Conservation (phyloP, 1,284 basidiomycete genomes). For the Ceratobasidium sp. region DNA sequence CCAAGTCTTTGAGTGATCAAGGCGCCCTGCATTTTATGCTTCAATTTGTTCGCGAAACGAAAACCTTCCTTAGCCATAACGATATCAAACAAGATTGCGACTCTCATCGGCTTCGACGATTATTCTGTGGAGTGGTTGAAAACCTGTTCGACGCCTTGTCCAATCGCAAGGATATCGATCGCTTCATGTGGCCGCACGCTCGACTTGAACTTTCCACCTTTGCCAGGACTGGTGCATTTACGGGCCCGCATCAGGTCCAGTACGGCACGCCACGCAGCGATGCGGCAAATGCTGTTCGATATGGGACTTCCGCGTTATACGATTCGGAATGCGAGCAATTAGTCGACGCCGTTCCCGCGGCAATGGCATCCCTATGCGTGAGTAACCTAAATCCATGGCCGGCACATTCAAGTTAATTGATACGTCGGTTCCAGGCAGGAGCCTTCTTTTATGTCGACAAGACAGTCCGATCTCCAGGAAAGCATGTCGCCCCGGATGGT, state of each 20-base stretch:
- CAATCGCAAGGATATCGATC: slow-evolving; percentile 62
- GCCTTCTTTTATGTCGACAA: slow-evolving; percentile 71
- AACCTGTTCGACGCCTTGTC: slow-evolving; percentile 81
- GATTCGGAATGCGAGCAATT: slow-evolving; percentile 56
- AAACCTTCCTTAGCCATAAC: slow-evolving; percentile 72
- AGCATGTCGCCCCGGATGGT: slow-evolving; percentile 13
- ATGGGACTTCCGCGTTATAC: slow-evolving; percentile 14
- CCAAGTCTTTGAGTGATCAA: slow-evolving; percentile 72
- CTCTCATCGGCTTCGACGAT: slow-evolving; percentile 82
- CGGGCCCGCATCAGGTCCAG: slow-evolving; percentile 75
- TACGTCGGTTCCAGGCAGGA: slow-evolving; percentile 59
- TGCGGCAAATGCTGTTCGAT: slow-evolving; percentile 72
- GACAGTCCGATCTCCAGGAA: slow-evolving; percentile 28
- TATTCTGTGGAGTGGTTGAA: slow-evolving; percentile 89
- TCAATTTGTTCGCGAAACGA: slow-evolving; percentile 85
- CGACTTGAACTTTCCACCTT: slow-evolving; percentile 82
- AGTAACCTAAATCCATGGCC: slow-evolving; percentile 50
- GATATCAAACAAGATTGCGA: slow-evolving; percentile 80
- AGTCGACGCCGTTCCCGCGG: slow-evolving; percentile 80
- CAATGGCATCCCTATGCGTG: slow-evolving; percentile 85
- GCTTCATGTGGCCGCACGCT: slow-evolving; percentile 75
- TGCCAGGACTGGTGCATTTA: slow-evolving; percentile 96
- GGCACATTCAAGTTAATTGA: too few species aligned
- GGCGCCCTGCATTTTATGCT: slow-evolving; percentile 80
- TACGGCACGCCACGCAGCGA: slow-evolving; percentile 76